Evolutionary conservation across 228 moss, liverwort and hornwort genomes (phyloP), one percentile per base, ranked within the genome.

Genomic region (Sphagnum fallax): DNA sequence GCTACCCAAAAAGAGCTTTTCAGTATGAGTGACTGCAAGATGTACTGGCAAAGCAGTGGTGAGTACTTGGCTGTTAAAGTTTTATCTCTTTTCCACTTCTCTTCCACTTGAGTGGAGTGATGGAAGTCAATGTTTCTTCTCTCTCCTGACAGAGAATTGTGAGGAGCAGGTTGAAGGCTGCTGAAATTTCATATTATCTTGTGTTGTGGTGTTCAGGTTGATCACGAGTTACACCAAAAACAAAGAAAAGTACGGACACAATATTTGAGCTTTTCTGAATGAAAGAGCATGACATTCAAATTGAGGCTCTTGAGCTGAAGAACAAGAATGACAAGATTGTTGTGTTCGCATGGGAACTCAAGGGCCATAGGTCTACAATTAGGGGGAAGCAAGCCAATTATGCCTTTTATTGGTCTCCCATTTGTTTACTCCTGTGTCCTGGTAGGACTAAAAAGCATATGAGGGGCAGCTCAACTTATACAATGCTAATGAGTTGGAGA

Each of bases 41-140:
- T 98, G 94, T 98, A 98, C 70, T 98, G 98, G 98, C 98, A 98
- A 83, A 94, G 94, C 84, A 98, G 72, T 73, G 94, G 98, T 13
- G 98, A 98, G 65, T 98, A 90, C 67, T 75, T 98, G 72, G 98
- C 98, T 65, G 98, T 98, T 5, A 98, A 98, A 83, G 89, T 89
- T n/a, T n/a, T 53, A 32, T 6, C 49, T 32, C 32, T 32, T 32
- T 32, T 32, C 1, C 32, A 32, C 32, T 32, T 6, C 18, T 62
- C 32, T 32, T 32, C 32, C 32, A 32, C 32, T 7, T 62, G 8
- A 47, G 8, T 32, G 32, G 18, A 16, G 7, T 18, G 16, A 16
- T 13, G 13, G 13, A 6, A 60, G 60, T 60, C 16, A 60, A 13
- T n/a, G 7, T 7, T 5, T 47, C 32, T 32, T 32, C 47, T 16